Conservation (phyloP, 495 filamentous ascomycete genomes). For the Neurospora hispaniola region DNA sequence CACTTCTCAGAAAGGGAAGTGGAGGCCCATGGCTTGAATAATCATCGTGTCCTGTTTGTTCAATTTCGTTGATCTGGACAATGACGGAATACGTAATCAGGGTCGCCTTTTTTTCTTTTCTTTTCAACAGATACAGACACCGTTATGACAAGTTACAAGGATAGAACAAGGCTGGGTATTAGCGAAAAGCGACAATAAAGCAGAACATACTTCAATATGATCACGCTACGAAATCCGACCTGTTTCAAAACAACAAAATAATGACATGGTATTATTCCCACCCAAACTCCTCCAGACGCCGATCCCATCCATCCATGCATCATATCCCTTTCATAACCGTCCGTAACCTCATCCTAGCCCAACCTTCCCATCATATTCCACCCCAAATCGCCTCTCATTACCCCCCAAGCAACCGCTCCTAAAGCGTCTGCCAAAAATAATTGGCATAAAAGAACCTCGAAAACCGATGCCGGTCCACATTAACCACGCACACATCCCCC, state of each 20-base stretch:
- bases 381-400: too few relatives aligned
- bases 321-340: background rate
- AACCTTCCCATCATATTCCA: background rate
- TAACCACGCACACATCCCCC: constrained; percentile 90
- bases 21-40: background rate
- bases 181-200: background rate
- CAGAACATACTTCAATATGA: background rate
- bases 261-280: background rate
- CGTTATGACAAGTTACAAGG: background rate
- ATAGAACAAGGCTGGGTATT: background rate
- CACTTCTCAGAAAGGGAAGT: background rate
- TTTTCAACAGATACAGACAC: background rate
- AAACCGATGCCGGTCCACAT: constrained; percentile 77
- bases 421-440: constrained; percentile 90
- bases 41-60: background rate
- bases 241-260: background rate
- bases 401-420: constrained; percentile 5
- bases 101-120: background rate
- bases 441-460: constrained; percentile 88
- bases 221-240: background rate
- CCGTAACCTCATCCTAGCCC: background rate
- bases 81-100: background rate
- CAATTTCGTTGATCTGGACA: background rate
- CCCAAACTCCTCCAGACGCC: background rate
- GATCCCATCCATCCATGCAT: background rate